These are phyloP conservation scores for Linderniella brevidens DNA, from an alignment of 257 asterid species.

Conservation along the genomic window DNA sequence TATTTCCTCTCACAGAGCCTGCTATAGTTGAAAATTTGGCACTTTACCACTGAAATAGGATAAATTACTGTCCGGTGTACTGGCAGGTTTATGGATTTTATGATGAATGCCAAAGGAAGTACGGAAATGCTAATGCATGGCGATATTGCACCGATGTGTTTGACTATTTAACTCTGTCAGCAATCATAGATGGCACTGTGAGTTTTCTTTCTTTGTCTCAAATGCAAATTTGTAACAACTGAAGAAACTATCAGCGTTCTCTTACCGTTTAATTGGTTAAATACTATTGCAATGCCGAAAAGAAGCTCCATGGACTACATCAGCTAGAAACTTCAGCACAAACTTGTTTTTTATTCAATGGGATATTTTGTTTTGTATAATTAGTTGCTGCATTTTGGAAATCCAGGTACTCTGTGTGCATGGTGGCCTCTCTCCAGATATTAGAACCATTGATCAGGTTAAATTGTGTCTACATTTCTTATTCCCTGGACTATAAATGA, in stretches of 20 bases:
- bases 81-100: constrained; percentile 93
- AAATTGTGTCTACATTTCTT: not conserved
- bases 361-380: constrained; percentile 7
- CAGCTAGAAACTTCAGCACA: not conserved
- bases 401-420: constrained; percentile 91
- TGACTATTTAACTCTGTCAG: constrained; percentile 88
- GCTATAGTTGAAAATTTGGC: too few species aligned
- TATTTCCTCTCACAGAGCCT: too few species aligned
- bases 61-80: not conserved
- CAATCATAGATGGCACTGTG: constrained; percentile 95
- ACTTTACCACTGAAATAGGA: too few species aligned
- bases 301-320: not conserved
- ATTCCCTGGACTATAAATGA: not conserved
- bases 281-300: not conserved
- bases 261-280: not conserved
- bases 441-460: constrained; percentile 95
- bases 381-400: constrained; percentile 6
- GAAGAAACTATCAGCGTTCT: too few species aligned
- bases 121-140: constrained; percentile 98
- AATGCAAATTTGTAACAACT: not conserved
- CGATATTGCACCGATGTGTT: constrained; percentile 98
- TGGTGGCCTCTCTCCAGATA: constrained; percentile 96
- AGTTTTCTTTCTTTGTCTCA: constrained; percentile 12
- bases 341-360: not conserved
- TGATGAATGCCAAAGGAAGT: constrained; percentile 96